Conservation (phyloP, 2,329 filamentous ascomycete genomes). For the Canariomyces notabilis region DNA sequence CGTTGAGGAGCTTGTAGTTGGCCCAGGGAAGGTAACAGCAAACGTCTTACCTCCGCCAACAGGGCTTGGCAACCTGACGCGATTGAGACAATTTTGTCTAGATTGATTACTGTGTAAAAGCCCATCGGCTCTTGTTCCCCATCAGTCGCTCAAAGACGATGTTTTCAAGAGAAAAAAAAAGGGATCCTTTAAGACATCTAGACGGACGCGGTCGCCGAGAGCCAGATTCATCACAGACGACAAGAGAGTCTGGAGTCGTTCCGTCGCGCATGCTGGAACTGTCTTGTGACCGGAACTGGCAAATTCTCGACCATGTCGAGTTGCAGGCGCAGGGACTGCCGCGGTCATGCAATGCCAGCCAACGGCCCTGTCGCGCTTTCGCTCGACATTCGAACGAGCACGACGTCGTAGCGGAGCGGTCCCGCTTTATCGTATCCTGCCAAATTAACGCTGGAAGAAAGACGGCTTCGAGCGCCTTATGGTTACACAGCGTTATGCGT, state of each 20-base stretch:
- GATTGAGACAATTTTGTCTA: not conserved
- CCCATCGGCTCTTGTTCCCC: not conserved
- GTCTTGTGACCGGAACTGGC: not conserved
- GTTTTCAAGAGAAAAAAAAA: too few species aligned
- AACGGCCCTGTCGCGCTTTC: not conserved
- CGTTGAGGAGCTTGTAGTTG: too few species aligned
- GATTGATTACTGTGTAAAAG: not conserved
- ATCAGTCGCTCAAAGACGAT: too few species aligned
- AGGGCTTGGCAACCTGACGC: slow-evolving; percentile 3
- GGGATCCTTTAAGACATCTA: too few species aligned
- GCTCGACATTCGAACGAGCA: not conserved
- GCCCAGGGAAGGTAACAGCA: too few species aligned
- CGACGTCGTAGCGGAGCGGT: slow-evolving; percentile 2
- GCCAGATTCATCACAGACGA: not conserved
- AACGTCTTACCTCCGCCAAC: too few species aligned
- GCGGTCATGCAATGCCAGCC: slow-evolving; percentile 1
- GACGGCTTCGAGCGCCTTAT: not conserved
- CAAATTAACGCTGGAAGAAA: slow-evolving; percentile 14
- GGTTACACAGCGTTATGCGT: slow-evolving; percentile 15
- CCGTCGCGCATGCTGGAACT: not conserved
- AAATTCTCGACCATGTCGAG: not conserved
- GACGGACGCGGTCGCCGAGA: not conserved
- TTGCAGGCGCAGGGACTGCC: not conserved
- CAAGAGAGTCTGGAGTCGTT: not conserved
- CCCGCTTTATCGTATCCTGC: slow-evolving; percentile 15